A percentile compares a stretch with the other conserved stretches of the same genome.
These are phyloP conservation scores for Fragilariopsis cylindrus DNA, from an alignment of 108 stramenopile genomes.

Conservation along the genomic window DNA sequence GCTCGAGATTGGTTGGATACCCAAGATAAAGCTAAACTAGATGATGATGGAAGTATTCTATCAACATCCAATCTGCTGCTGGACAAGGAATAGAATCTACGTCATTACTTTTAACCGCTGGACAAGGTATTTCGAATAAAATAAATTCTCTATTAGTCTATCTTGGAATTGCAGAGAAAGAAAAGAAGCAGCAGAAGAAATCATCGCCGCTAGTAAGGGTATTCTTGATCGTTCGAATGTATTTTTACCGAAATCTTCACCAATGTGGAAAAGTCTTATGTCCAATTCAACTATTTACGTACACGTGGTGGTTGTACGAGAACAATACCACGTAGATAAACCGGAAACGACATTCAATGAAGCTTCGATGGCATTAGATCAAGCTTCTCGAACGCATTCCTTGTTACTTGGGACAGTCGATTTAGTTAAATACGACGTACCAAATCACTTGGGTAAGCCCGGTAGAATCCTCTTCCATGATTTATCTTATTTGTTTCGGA, in stretches of 20 bases:
- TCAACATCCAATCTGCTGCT: slow-evolving; percentile 74
- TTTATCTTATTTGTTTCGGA: slow-evolving; percentile 52
- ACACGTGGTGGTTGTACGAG: slow-evolving; percentile 63
- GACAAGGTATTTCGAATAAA: slow-evolving; percentile 40
- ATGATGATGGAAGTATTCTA: slow-evolving; percentile 64
- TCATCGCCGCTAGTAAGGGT: neutral
- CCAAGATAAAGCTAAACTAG: slow-evolving; percentile 49
- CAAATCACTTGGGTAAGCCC: slow-evolving; percentile 68
- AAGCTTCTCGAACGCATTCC: slow-evolving; percentile 38
- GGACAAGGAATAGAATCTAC: slow-evolving; percentile 89
- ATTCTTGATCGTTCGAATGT: slow-evolving; percentile 48
- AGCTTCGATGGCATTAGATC: slow-evolving; percentile 14
- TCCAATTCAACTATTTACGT: slow-evolving; percentile 69
- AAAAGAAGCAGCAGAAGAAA: slow-evolving; percentile 29
- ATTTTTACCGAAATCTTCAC: slow-evolving; percentile 45
- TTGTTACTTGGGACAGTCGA: slow-evolving; percentile 67
- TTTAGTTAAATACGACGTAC: slow-evolving; percentile 74
- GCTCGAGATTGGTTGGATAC: slow-evolving; percentile 71
- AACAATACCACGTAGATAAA: slow-evolving; percentile 15
- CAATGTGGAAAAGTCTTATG: slow-evolving; percentile 66
- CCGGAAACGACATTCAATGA: slow-evolving; percentile 17
- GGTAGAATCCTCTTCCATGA: slow-evolving; percentile 66
- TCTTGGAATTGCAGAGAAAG: slow-evolving; percentile 5
- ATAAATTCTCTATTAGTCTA: slow-evolving; percentile 6
- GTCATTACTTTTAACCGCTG: slow-evolving; percentile 64